phyloP scores from a whole-genome alignment of 2,329 filamentous ascomycete genomes.

The Curvularia eragrostidis region DNA sequence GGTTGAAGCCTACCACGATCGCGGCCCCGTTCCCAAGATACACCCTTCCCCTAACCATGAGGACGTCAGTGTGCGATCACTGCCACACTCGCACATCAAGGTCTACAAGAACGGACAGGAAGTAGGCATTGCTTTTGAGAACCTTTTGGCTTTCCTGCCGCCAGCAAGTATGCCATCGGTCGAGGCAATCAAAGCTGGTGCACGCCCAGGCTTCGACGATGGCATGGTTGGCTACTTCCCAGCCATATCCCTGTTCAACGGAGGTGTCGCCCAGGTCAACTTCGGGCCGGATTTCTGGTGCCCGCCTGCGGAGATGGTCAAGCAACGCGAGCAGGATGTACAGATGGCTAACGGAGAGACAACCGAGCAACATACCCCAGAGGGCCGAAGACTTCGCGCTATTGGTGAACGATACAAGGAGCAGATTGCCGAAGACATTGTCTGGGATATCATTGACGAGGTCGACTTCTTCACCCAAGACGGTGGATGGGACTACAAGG shows the following conservation, averaged over 20 bases:
- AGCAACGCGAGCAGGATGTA: constrained; percentile 45
- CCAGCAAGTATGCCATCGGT: constrained; percentile 79
- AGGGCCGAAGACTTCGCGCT: constrained; percentile 58
- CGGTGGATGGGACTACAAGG: constrained; percentile 53
- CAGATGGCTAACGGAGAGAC: constrained; percentile 36
- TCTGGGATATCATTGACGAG: constrained; percentile 94
- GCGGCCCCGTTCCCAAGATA: constrained; percentile 64
- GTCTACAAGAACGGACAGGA: constrained; percentile 91
- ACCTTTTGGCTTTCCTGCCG: constrained; percentile 88
- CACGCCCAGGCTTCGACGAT: constrained; percentile 87
- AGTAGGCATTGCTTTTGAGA: constrained; percentile 86
- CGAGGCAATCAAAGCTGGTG: constrained; percentile 73
- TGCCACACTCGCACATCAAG: constrained; percentile 85
- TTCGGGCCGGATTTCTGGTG: constrained; percentile 95
- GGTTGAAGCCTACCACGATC: constrained; percentile 70
- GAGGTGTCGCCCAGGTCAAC: constrained; percentile 89
- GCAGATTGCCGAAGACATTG: constrained; percentile 91
- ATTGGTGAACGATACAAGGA: constrained; percentile 84
- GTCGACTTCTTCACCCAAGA: constrained; percentile 87
- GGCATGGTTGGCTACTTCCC: constrained; percentile 96
- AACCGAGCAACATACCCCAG: constrained; percentile 25
- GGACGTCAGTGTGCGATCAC: constrained; percentile 76
- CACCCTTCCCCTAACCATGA: constrained; percentile 77
- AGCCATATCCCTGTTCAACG: constrained; percentile 88
- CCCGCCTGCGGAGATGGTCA: constrained; percentile 69